Conservation (phyloP, 176 grass and related monocot species). For the Aegilops umbellulata region DNA sequence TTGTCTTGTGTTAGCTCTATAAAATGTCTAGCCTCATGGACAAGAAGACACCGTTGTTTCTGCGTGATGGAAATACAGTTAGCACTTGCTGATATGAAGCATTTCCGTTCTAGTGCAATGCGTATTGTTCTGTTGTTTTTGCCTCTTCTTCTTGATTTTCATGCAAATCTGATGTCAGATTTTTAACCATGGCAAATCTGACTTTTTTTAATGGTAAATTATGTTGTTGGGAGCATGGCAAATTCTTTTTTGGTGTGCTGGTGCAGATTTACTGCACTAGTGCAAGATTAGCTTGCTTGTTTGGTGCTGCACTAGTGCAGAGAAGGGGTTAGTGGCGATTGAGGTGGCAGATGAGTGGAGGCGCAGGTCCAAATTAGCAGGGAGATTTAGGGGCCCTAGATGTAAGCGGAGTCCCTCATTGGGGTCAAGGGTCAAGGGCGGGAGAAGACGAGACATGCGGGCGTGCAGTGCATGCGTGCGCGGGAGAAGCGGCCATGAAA, state of each 20-base stretch:
- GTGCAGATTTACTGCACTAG: not conserved
- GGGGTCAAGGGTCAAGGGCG: not conserved
- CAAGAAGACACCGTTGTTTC: slow-evolving; percentile 7
- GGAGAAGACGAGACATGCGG: slow-evolving; percentile 23
- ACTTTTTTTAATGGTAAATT: no score
- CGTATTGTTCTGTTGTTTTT: not conserved
- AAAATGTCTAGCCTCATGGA: slow-evolving; percentile 3
- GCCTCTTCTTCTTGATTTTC: no score
- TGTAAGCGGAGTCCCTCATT: slow-evolving; percentile 11
- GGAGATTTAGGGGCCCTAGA: not conserved
- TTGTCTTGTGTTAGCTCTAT: not conserved
- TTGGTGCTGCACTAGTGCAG: no score
- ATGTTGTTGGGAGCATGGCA: no score
- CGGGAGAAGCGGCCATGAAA: slow-evolving; percentile 38
- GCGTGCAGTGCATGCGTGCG: slow-evolving; percentile 3
- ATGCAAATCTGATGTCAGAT: no score
- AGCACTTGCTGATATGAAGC: not conserved
- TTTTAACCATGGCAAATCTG: no score
- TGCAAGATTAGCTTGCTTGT: not conserved
- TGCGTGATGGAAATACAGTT: not conserved
- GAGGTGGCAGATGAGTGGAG: not conserved
- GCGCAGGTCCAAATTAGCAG: not conserved
- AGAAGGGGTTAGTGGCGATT: no score
- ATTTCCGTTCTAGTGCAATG: not conserved
- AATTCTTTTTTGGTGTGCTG: not conserved